These are phyloP conservation scores for Mucor irregularis DNA, from an alignment of 371 early-diverging fungal genomes.

Conservation along the genomic window DNA sequence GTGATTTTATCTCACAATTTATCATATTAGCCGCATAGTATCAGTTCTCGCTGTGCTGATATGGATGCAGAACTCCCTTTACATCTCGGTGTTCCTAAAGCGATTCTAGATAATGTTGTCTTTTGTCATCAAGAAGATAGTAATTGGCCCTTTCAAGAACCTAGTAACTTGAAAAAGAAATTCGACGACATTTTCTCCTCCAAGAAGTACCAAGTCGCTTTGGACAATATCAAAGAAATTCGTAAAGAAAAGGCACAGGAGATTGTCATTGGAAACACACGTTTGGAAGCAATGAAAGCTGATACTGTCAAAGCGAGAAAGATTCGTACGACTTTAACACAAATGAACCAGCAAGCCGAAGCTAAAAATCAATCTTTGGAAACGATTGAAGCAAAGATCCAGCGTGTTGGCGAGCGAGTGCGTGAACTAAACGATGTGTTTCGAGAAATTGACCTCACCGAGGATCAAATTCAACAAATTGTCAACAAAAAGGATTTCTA, in stretches of 20 bases:
- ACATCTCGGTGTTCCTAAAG: constrained; percentile 88
- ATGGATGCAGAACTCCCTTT: constrained; percentile 85
- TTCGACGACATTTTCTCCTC: constrained; percentile 99
- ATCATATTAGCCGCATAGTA: constrained; percentile 56
- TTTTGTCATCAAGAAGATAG: constrained; percentile 99
- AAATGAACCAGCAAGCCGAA: constrained; percentile 34
- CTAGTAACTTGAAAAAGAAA: constrained; percentile 91
- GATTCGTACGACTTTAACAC: constrained; percentile 39
- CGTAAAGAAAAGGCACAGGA: constrained; percentile 74
- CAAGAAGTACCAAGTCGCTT: constrained; percentile 91
- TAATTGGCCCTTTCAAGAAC: constrained; percentile 97
- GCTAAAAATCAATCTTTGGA: constrained; percentile 13
- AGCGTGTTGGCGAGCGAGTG: constrained; percentile 39
- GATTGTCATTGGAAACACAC: constrained; percentile 65
- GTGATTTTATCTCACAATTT: neutral
- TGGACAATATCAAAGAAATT: constrained; percentile 80
- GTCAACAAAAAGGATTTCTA: constrained; percentile 42
- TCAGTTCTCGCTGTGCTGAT: constrained; percentile 85
- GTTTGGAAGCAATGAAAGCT: constrained; percentile 66
- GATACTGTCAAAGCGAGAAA: constrained; percentile 77
- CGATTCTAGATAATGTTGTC: constrained; percentile 98
- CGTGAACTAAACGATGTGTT: constrained; percentile 20
- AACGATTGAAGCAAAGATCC: constrained; percentile 34
- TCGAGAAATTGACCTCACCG: constrained; percentile 35
- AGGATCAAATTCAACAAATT: constrained; percentile 37